These are phyloP conservation scores for Arthrobotrys pseudoclavata DNA, from an alignment of 2,329 filamentous ascomycete species.

Conservation along the genomic window DNA sequence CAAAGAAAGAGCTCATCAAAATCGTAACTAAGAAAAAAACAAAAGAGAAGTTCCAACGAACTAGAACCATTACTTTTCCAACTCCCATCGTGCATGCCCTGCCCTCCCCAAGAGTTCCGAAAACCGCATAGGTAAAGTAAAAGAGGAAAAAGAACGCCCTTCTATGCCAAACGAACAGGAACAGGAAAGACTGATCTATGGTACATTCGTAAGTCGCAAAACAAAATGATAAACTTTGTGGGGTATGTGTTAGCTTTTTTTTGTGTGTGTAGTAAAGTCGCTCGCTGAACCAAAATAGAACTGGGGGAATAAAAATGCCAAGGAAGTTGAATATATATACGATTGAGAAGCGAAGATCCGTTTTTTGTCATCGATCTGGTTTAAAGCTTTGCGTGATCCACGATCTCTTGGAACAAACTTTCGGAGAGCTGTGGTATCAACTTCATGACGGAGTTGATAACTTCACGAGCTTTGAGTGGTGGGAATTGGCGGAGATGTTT, in stretches of 20 bases:
- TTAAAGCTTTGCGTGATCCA: conserved; percentile 78
- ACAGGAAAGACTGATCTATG: conserved; percentile 36
- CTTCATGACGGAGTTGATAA: conserved; percentile 85
- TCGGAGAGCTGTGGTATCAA: conserved; percentile 91
- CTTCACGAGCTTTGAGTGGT: conserved; percentile 79
- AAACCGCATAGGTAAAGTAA: neutral
- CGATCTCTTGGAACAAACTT: conserved; percentile 89
- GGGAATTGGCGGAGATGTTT: conserved; percentile 91
- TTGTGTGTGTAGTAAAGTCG: conserved; percentile 6
- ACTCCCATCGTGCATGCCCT: conserved; percentile 30
- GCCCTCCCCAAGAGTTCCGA: conserved; percentile 18
- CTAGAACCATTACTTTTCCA: conserved; percentile 23
- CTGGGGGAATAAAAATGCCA: neutral
- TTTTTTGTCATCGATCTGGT: conserved; percentile 10
- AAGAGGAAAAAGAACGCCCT: conserved; percentile 34
- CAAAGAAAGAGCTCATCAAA: conserved; percentile 6
- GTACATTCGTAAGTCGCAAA: conserved; percentile 37
- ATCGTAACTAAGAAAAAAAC: conserved; percentile 2
- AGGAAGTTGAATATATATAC: conserved; percentile 25
- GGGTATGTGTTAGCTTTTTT: conserved; percentile 53
- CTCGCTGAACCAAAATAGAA: conserved; percentile 32
- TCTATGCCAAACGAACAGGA: conserved; percentile 37
- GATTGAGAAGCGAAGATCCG: conserved; percentile 23
- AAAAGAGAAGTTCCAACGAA: conserved; percentile 5
- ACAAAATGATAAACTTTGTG: conserved; percentile 24